Evolutionary conservation across 495 filamentous ascomycete genomes (phyloP), one percentile per base, ranked within the genome.

Genomic region (Penicillium pulvis): DNA sequence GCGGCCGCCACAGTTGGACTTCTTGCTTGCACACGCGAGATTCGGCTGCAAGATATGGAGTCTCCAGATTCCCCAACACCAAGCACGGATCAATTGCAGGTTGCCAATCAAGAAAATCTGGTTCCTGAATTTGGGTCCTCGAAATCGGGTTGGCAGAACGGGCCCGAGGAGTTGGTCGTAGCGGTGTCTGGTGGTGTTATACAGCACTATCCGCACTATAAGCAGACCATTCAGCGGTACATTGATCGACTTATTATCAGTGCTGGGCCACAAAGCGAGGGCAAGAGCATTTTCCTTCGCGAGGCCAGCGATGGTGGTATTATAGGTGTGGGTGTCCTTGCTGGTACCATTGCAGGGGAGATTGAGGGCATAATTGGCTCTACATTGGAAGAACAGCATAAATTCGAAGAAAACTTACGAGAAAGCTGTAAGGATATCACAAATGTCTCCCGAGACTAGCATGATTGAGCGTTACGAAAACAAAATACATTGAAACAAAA

Each of bases 111-210:
- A 16, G 49, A 61, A 19, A 30, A 14, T 23, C 28, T 55, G 14
- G 20, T 55, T 11, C 45, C 45, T 2, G 54, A 60, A 28, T 53
- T 55, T 14, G 55, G 56, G 23, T 53, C 59, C 1, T 57, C 63
- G 16, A 64, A n/a, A 31, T 53, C 55, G 1, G 60, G 60, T 11
- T 70, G 68, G 70, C 59, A 65, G 33, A 61, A 65, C 10, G 65
- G 71, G 5, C 73, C 73, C 2, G 75, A 86, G 48, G 84, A 89
- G 60, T 69, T 91, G 47, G 82, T 85, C 12, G 83, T 91, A 14
- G 88, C 87, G 10, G 89, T 87, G 54, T 88, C 87, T 1, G 88
- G 88, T 4, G 87, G 88, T 45, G 87, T 87, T 52, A 90, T 90
- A 41, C 81, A 83, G 28, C 81, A 87, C 59, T 90, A 90, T 63